Conservation (phyloP, 169 alveolate genomes). For the Plasmodium gallinaceum region DNA sequence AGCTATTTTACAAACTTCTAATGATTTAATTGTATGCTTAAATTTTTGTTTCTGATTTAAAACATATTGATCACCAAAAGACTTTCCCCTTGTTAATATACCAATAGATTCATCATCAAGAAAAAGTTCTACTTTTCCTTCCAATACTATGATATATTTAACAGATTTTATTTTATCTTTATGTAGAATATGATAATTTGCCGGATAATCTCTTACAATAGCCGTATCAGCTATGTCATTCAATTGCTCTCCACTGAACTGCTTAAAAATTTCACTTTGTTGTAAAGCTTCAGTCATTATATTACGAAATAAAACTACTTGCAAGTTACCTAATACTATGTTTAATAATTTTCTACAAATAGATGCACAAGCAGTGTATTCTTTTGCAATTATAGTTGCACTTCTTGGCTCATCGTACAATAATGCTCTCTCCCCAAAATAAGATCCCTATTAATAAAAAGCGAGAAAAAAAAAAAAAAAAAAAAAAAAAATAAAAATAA, state of each 20-base stretch:
- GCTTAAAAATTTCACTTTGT: slow-evolving; percentile 88
- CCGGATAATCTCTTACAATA: slow-evolving; percentile 85
- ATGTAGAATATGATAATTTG: slow-evolving; percentile 79
- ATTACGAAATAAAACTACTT: slow-evolving; percentile 90
- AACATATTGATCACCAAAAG: slow-evolving; percentile 95
- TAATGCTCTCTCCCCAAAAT: slow-evolving; percentile 95
- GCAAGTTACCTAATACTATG: slow-evolving; percentile 90
- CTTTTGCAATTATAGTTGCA: slow-evolving; percentile 93
- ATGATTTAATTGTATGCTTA: slow-evolving; percentile 86
- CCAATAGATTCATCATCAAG: slow-evolving; percentile 83
- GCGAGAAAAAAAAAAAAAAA: slow-evolving; percentile 20
- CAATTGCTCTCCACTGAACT: slow-evolving; percentile 88
- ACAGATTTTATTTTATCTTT: slow-evolving; percentile 87
- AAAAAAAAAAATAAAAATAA: not conserved
- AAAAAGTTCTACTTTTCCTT: slow-evolving; percentile 88
- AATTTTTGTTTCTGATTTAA: slow-evolving; percentile 89
- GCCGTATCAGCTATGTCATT: slow-evolving; percentile 86
- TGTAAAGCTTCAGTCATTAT: slow-evolving; percentile 89
- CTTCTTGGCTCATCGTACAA: slow-evolving; percentile 93
- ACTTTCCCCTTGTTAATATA: slow-evolving; percentile 91
- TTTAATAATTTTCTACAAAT: slow-evolving; percentile 87
- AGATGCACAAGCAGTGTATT: slow-evolving; percentile 89
- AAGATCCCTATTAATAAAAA: slow-evolving; percentile 88
- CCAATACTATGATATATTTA: slow-evolving; percentile 89
- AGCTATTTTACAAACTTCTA: slow-evolving; percentile 86